Percentiles rank a stretch among this genome's conserved stretches.
Conservation (phyloP, 257 asterid genomes). For the Agastache rugosa region DNA sequence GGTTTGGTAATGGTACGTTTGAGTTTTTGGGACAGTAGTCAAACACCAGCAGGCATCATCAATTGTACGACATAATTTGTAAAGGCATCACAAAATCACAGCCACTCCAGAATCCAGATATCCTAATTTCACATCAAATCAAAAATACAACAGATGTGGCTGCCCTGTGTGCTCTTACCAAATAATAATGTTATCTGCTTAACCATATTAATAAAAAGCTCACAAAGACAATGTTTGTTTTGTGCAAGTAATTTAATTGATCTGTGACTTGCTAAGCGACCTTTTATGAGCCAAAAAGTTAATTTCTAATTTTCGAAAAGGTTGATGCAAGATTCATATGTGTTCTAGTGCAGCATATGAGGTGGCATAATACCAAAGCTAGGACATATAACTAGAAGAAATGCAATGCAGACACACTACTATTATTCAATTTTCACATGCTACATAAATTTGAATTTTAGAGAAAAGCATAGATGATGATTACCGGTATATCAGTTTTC, state of each 20-base stretch:
- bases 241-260: slow-evolving; percentile 31
- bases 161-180: slow-evolving; percentile 37
- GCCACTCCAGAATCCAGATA: slow-evolving; percentile 35
- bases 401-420: background rate
- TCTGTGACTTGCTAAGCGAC: slow-evolving; percentile 26
- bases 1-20: slow-evolving; percentile 27
- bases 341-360: slow-evolving; percentile 18
- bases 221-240: slow-evolving; percentile 32
- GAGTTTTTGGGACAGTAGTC: slow-evolving; percentile 37
- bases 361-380: slow-evolving; percentile 20
- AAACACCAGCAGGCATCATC: slow-evolving; percentile 49
- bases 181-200: slow-evolving; percentile 35
- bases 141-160: slow-evolving; percentile 38
- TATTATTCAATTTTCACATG: slow-evolving; percentile 21
- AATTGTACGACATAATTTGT: slow-evolving; percentile 40
- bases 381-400: slow-evolving; percentile 9
- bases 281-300: slow-evolving; percentile 19
- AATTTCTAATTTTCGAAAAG: slow-evolving; percentile 22
- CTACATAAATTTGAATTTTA: slow-evolving; percentile 29
- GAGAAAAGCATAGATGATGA: slow-evolving; percentile 13
- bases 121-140: slow-evolving; percentile 33
- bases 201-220: slow-evolving; percentile 42
- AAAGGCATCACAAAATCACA: slow-evolving; percentile 29
- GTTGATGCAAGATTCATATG: background rate
- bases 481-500: slow-evolving; percentile 91